Evolutionary conservation across 1,284 basidiomycete species (phyloP).

Genomic region (Schizophyllum amplum): DNA sequence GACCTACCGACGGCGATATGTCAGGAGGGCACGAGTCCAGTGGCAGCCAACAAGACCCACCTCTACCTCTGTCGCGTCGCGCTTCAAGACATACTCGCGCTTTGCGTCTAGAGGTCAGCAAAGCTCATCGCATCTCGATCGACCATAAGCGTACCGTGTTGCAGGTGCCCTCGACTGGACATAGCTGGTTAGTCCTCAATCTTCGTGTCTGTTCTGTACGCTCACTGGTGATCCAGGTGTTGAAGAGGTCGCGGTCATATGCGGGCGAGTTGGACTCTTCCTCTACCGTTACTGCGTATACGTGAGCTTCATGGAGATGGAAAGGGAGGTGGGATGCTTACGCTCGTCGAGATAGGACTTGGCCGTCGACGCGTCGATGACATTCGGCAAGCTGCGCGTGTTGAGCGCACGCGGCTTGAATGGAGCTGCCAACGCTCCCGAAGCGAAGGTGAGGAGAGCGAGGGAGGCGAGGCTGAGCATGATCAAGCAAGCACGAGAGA

Average conservation of each 20-base stretch:
- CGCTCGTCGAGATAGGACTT: conserved; percentile 11
- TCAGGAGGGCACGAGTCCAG: not conserved
- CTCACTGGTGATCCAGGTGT: conserved; percentile 38
- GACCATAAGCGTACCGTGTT: conserved; percentile 43
- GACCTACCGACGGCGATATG: conserved; percentile 15
- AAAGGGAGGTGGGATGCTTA: not conserved
- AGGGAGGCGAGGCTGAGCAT: not conserved
- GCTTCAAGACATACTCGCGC: conserved; percentile 32
- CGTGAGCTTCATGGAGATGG: not conserved
- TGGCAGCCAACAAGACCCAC: too few relatives aligned
- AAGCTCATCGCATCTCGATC: not conserved
- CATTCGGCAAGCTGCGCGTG: conserved; percentile 10
- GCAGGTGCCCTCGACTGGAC: conserved; percentile 40
- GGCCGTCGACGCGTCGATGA: conserved; percentile 11
- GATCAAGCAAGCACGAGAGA: not conserved
- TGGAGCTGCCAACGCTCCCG: not conserved
- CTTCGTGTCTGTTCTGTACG: too few relatives aligned
- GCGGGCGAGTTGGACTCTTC: conserved; percentile 38
- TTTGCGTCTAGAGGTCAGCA: conserved; percentile 18
- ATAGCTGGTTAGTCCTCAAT: not conserved
- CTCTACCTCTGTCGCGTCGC: conserved; percentile 40
- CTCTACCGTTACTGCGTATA: conserved; percentile 28
- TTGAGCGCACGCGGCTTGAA: not conserved
- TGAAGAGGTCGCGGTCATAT: conserved; percentile 33
- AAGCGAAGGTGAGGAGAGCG: not conserved